Evolutionary conservation across 2,329 filamentous ascomycete genomes (phyloP).

Genomic region (Phialemoniopsis sp.): DNA sequence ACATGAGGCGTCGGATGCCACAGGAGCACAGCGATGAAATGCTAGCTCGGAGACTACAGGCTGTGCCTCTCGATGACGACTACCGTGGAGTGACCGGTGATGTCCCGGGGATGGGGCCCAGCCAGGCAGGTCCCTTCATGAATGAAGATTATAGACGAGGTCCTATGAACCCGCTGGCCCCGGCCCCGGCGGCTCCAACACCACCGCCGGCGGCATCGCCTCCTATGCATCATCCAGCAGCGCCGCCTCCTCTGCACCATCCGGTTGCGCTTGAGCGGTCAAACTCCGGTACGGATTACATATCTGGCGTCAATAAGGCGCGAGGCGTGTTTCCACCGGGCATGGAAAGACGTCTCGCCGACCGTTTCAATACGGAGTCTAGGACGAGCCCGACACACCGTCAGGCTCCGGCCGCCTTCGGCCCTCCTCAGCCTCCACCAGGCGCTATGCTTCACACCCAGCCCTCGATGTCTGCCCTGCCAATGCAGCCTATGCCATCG

Average conservation of each 20-base stretch:
- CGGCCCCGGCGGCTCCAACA: neutral
- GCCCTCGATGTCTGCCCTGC: neutral
- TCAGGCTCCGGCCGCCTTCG: constrained; percentile 7
- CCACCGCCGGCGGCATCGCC: neutral
- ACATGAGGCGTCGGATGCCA: constrained; percentile 36
- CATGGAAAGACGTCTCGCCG: constrained; percentile 44
- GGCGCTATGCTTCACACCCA: constrained; percentile 1
- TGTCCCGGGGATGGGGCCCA: constrained; percentile 37
- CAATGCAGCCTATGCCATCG: constrained; percentile 15
- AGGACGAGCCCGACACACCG: constrained; percentile 23
- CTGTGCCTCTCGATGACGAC: constrained; percentile 8
- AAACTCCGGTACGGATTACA: constrained; percentile 33
- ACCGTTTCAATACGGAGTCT: constrained; percentile 41
- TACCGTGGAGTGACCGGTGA: constrained; percentile 20
- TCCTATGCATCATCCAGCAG: constrained; percentile 5
- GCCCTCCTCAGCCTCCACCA: constrained; percentile 12
- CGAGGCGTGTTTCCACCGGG: constrained; percentile 27
- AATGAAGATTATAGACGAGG: constrained; percentile 52
- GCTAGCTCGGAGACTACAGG: constrained; percentile 27
- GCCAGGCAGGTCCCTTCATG: constrained; percentile 53
- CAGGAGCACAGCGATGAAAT: constrained; percentile 44
- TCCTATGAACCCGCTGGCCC: constrained; percentile 17
- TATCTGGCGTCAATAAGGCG: constrained; percentile 35
- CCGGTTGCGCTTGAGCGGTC: constrained; percentile 27
- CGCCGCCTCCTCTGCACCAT: constrained; percentile 3